Conservation (phyloP, 2,329 filamentous ascomycete genomes). For the Cladosporium halotolerans region DNA sequence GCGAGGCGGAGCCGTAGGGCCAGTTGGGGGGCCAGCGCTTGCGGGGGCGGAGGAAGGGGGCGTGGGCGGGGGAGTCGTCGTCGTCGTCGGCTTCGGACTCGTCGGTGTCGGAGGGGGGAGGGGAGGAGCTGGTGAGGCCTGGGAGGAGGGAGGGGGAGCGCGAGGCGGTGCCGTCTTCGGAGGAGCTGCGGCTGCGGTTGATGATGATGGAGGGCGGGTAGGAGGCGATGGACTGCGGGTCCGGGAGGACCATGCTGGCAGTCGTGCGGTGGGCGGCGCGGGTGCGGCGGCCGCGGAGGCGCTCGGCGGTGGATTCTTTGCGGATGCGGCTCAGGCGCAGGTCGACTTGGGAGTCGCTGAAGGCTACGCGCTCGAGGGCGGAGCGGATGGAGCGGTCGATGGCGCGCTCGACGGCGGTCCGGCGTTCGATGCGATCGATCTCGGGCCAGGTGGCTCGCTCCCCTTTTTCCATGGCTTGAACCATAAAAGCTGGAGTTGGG, state of each 20-base stretch:
- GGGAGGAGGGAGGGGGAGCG: neutral
- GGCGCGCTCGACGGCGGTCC: constrained; percentile 81
- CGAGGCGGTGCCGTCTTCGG: neutral
- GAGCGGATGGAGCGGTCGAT: constrained; percentile 68
- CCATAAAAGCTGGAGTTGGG: constrained; percentile 80
- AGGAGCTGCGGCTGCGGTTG: constrained; percentile 6
- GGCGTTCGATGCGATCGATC: constrained; percentile 75
- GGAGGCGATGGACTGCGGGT: neutral
- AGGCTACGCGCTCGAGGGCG: constrained; percentile 62
- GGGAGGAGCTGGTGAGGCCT: constrained; percentile 4
- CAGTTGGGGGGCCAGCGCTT: constrained; percentile 19
- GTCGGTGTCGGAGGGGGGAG: constrained; percentile 4
- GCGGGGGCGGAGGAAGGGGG: constrained; percentile 27
- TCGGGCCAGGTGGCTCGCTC: constrained; percentile 91
- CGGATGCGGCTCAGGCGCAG: constrained; percentile 34
- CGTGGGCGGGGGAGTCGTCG: neutral
- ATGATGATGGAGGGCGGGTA: neutral
- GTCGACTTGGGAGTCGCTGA: constrained; percentile 59
- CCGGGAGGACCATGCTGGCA: constrained; percentile 4
- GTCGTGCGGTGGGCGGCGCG: neutral
- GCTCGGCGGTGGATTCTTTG: constrained; percentile 1
- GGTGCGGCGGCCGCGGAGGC: neutral
- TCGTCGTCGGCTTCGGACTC: constrained; percentile 5
- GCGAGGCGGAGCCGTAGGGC: constrained; percentile 20
- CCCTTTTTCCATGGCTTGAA: constrained; percentile 66